These are phyloP conservation scores for Quercus ilex DNA, from an alignment of 306 rosid genomes.

Conservation along the genomic window DNA sequence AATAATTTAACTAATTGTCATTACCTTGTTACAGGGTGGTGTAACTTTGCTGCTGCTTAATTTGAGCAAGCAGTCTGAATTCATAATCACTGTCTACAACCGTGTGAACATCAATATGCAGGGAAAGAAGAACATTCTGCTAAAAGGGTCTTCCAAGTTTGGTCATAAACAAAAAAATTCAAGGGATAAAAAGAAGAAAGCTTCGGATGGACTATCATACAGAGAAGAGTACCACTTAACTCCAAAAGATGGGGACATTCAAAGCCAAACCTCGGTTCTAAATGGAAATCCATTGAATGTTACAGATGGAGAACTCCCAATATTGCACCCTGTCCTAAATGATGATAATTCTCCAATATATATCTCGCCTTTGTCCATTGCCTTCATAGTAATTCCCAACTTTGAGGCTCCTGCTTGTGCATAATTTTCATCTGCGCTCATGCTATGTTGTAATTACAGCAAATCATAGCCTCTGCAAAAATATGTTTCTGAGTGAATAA, in stretches of 20 bases:
- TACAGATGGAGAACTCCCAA: constrained; percentile 64
- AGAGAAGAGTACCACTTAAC: constrained; percentile 88
- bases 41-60: constrained; percentile 73
- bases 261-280: constrained; percentile 64
- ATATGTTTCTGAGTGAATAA: too few relatives aligned
- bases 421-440: neutral
- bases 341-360: constrained; percentile 38
- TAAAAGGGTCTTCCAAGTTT: constrained; percentile 29
- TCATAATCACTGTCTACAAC: constrained; percentile 39
- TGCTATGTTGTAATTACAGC: too few relatives aligned
- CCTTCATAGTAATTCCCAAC: constrained; percentile 38
- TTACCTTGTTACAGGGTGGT: constrained; percentile 47
- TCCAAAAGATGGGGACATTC: constrained; percentile 44
- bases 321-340: constrained; percentile 40
- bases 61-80: constrained; percentile 64
- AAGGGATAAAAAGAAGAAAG: constrained; percentile 61
- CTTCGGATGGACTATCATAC: constrained; percentile 38
- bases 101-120: constrained; percentile 4
- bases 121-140: neutral
- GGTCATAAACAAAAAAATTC: constrained; percentile 58
- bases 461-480: too few relatives aligned
- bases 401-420: constrained; percentile 48
- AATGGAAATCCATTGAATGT: constrained; percentile 64
- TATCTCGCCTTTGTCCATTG: constrained; percentile 44
- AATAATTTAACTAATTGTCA: neutral